Evolutionary conservation across 108 stramenopile species (phyloP).

Genomic region (Cyclotella baltica): DNA sequence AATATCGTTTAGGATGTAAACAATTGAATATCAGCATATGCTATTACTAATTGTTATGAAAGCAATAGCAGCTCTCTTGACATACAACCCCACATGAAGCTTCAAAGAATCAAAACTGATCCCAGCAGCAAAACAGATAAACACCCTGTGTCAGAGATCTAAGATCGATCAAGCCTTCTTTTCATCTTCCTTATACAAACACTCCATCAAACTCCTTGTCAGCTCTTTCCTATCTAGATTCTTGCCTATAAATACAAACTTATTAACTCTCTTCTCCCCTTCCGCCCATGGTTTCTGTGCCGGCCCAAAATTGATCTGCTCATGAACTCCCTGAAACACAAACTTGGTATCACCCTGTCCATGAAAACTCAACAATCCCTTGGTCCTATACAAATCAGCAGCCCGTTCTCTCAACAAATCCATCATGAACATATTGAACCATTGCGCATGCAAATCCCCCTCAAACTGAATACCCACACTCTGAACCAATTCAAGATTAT

Average conservation of each 20-base stretch:
- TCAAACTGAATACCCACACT: conserved; percentile 89
- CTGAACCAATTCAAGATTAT: conserved; percentile 90
- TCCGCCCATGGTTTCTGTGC: conserved; percentile 87
- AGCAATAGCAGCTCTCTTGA: too few relatives aligned
- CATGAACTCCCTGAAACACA: conserved; percentile 98
- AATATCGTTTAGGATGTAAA: too few relatives aligned
- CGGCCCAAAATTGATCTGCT: conserved; percentile 97
- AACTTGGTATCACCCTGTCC: conserved; percentile 95
- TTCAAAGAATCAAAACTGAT: too few relatives aligned
- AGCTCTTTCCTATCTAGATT: conserved; percentile 86
- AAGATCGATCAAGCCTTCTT: conserved; percentile 13
- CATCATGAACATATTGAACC: conserved; percentile 99
- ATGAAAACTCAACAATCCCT: conserved; percentile 93
- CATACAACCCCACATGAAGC: too few relatives aligned
- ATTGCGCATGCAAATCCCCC: conserved; percentile 91
- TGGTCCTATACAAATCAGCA: conserved; percentile 92
- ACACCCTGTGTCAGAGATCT: too few relatives aligned
- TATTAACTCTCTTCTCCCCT: conserved; percentile 83
- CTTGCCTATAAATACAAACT: conserved; percentile 97
- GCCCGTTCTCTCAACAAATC: conserved; percentile 90
- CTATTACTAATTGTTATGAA: too few relatives aligned
- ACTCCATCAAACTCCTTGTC: conserved; percentile 89
- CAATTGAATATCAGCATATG: too few relatives aligned
- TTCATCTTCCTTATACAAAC: conserved; percentile 86
- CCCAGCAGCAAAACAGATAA: too few relatives aligned